Base-by-base conservation (phyloP, 345 rosid genomes). In the Citrus glauca region DNA sequence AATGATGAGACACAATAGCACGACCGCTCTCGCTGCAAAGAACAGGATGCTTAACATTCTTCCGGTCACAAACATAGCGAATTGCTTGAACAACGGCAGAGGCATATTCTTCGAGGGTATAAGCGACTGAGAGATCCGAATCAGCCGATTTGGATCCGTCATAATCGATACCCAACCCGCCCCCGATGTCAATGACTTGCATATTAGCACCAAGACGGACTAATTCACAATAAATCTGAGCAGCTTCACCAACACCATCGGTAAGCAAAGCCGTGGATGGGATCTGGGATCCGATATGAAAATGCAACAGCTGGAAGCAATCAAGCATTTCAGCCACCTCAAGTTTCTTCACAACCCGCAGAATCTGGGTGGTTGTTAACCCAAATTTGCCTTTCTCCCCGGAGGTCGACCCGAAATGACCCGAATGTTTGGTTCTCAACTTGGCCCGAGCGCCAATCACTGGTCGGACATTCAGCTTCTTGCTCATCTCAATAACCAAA, bases 361-460 rank as follows among this genome's bases (percentile, higher is more conserved):
- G 72, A 67, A 95, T 92, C 88, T 93, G 97, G 74, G 78, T 78
- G 7, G 98, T 91, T 0, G 91, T 93, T 74, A 95, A 75, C 30
- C 99, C 99, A 33, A 95, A 95, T 81, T 95, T 95, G 62, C 99
- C 98, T 69, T 89, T 93, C 87, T 93, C 99, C n/a, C 99, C 99
- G 0, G 98, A 95, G n/a, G 99, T 95, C 1, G 96, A 89, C 22
- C 99, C 98, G 71, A 95, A 95, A 82, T 95, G 99, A 45, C 98
- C 99, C 1, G 97, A 85, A 69, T 95, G 98, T 69, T 86, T 92
- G 17, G 98, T 95, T 65, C 98, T 88, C 76, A 95, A 88, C 85
- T 95, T 95, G 6, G 98, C 98, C 42, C 98, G 81, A 40, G 87
- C 80, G 0, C 98, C 99, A 77, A 95, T 82, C 30, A 91, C 94